Evolutionary conservation across 2,329 filamentous ascomycete genomes (phyloP), one percentile per base, ranked within the genome.

Genomic region (Clonostachys byssicola): DNA sequence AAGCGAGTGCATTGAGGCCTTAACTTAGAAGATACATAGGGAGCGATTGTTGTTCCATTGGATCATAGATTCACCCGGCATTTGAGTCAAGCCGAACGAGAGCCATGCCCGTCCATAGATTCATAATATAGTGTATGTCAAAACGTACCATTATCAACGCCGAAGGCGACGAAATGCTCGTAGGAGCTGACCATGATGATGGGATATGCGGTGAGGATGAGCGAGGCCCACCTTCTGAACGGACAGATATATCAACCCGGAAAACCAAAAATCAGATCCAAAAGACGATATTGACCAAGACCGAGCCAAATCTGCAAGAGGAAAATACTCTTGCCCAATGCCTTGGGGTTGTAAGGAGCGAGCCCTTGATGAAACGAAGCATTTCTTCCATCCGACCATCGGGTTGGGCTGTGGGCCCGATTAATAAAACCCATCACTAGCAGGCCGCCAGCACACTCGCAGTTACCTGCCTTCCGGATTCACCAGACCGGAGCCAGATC

Each of bases 121-220:
- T 8, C 20, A 5, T 18, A 5, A 5, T 23, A n/a, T 36, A 42
- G 36, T 30, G 23, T 10, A 30, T 30, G 23, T 4, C 8, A 14
- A 36, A 20, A 56, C 64, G 47, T 64, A 77, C 75, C 65, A 23
- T 69, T 65, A 49, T 78, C 73, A 17, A 71, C 73, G 38, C 68
- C 69, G 49, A 77, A 77, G 49, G 65, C 64, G 43, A 75, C 64
- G 50, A 67, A 64, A 34, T 66, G 63, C 44, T 62, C 57, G 47
- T 59, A 57, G 6, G 48, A 49, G 20, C 52, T 49, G 4, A 55
- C 58, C 62, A 66, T 66, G 38, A 36, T 51, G n/a, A 13, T 30
- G 14, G 16, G 42, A n/a, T n/a, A 23, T 30, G 23, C 23, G 23
- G 23, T 30, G 23, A 30, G 23, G 23, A 30, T 30, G 23, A 30